Base-by-base conservation (phyloP, 2,329 filamentous ascomycete genomes). In the Myotisia sp. region DNA sequence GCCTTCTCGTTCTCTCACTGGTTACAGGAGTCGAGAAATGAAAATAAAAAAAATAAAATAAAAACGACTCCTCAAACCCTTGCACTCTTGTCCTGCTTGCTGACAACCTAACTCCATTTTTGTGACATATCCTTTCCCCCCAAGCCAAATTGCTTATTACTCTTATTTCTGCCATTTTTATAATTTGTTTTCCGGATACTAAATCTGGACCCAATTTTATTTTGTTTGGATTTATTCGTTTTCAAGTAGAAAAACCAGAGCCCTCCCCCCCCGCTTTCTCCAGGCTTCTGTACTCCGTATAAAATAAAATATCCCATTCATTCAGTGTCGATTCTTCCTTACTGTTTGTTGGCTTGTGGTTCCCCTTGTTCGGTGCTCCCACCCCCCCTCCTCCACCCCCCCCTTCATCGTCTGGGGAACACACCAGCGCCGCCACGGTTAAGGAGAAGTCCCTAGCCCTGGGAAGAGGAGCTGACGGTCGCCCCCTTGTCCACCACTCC, bases 51-150 rank as follows among this genome's bases (percentile, higher is more conserved):
- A n/a, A n/a, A n/a, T 12, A 32, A 32, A 22, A 32, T 13, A 32
- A 32, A 12, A 21, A 32, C 29, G 21, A 32, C 23, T 32, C 16
- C 29, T 17, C 23, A n/a, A 12, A 32, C 29, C 29, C 29, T 32
- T 32, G 29, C 23, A 12, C 21, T 21, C 29, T 22, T 22, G 21
- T 32, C n/a, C 21, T 32, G 21, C 29, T 32, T 32, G 19, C 23
- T 32, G 29, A n/a, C n/a, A n/a, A n/a, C n/a, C n/a, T n/a, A n/a
- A n/a, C 22, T 33, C 26, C 19, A 23, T 24, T 34, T 34, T 34
- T 34, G 31, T 34, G 31, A 34, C 23, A 26, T 34, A 34, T 34
- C 31, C 31, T 20, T 34, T 34, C 31, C 31, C 26, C 23, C 12
- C 12, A 12, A 34, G 26, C 23, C 23, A 26, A 34, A 34, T 34